Conservation (phyloP, 2,329 filamentous ascomycete species). For the Trichophaea hybrida region DNA sequence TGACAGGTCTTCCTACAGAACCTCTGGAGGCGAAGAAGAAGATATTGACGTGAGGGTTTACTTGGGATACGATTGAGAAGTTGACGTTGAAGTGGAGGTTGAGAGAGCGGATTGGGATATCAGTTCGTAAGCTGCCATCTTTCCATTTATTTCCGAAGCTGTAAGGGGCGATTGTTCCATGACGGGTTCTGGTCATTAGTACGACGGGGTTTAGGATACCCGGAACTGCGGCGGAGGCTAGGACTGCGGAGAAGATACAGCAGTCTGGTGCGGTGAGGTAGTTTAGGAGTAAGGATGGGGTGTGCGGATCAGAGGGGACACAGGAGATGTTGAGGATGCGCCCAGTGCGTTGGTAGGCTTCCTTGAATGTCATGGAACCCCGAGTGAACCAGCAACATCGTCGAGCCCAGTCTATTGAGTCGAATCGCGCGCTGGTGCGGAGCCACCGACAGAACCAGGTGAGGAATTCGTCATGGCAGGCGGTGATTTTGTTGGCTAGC, state of each 20-base stretch:
- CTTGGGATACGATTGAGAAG: slow-evolving; percentile 77
- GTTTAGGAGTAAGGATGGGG: slow-evolving; percentile 75
- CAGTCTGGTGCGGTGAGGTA: slow-evolving; percentile 92
- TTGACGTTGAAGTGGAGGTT: slow-evolving; percentile 98
- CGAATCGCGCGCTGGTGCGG: slow-evolving; percentile 83
- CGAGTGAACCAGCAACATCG: slow-evolving; percentile 78
- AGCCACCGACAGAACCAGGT: slow-evolving; percentile 79
- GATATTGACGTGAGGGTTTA: slow-evolving; percentile 94
- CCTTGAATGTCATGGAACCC: slow-evolving; percentile 83
- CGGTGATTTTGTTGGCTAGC: slow-evolving; percentile 68
- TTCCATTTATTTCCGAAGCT: slow-evolving; percentile 99
- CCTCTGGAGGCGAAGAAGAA: slow-evolving; percentile 97
- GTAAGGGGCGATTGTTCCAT: slow-evolving; percentile 70
- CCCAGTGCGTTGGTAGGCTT: slow-evolving; percentile 86
- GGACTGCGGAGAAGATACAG: slow-evolving; percentile 92
- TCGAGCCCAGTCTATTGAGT: slow-evolving; percentile 79
- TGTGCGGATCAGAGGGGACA: slow-evolving; percentile 89
- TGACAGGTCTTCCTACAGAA: slow-evolving; percentile 81
- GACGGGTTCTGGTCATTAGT: slow-evolving; percentile 69
- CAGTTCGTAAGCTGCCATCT: slow-evolving; percentile 82
- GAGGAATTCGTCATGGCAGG: slow-evolving; percentile 62
- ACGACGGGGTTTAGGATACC: slow-evolving; percentile 93
- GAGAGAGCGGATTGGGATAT: slow-evolving; percentile 85
- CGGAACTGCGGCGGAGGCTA: slow-evolving; percentile 88
- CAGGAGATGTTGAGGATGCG: slow-evolving; percentile 92